Conservation (phyloP, 371 early-diverging fungal genomes). For the Mucor circinelloides region DNA sequence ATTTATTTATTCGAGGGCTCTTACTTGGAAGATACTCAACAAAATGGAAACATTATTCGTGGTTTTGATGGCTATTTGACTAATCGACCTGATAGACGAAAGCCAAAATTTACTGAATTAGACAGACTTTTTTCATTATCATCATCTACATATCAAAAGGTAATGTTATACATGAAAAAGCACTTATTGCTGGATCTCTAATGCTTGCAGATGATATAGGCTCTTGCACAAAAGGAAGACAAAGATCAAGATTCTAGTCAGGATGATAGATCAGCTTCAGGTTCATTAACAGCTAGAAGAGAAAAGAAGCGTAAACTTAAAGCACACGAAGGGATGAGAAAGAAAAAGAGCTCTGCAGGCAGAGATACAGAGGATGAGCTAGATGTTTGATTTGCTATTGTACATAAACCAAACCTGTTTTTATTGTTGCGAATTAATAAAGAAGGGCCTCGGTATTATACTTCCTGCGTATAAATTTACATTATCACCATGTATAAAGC, state of each 20-base stretch:
- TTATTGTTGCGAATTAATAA: background rate
- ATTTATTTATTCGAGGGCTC: slow-evolving; percentile 83
- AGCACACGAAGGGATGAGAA: slow-evolving; percentile 25
- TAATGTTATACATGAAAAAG: slow-evolving; percentile 13
- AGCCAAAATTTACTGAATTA: slow-evolving; percentile 61
- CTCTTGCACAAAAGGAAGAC: slow-evolving; percentile 58
- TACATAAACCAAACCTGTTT: background rate
- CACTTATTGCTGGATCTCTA: background rate
- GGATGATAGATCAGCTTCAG: slow-evolving; percentile 45
- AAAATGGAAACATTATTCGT: slow-evolving; percentile 79
- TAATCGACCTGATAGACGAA: slow-evolving; percentile 57
- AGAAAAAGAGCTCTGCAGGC: slow-evolving; percentile 35
- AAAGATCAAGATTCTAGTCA: slow-evolving; percentile 60
- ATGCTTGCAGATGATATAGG: slow-evolving; percentile 29
- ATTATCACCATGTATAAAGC: no score
- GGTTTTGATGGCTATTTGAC: slow-evolving; percentile 82
- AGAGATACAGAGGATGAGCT: slow-evolving; percentile 38
- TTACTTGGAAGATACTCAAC: slow-evolving; percentile 81
- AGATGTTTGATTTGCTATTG: slow-evolving; percentile 18
- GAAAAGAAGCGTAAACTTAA: slow-evolving; percentile 47
- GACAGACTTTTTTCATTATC: slow-evolving; percentile 69
- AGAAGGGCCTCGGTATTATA: background rate
- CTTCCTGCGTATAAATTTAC: background rate
- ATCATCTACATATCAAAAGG: slow-evolving; percentile 70
- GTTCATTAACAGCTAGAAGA: slow-evolving; percentile 28